These are phyloP conservation scores for Camptophora hylomeconis DNA, from an alignment of 2,329 filamentous ascomycete species.

Conservation along the genomic window DNA sequence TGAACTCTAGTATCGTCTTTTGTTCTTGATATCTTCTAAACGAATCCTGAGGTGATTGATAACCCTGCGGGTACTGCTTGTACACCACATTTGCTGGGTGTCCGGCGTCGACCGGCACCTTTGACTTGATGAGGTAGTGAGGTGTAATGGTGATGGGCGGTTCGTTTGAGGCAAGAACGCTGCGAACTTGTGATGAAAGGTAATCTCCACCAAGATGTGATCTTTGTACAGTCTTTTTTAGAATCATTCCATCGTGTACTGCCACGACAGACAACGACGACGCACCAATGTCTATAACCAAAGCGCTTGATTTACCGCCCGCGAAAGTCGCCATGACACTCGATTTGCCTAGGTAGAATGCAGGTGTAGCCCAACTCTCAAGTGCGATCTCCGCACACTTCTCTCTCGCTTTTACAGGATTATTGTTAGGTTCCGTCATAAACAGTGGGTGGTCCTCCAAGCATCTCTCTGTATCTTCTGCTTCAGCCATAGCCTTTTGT, in stretches of 20 bases:
- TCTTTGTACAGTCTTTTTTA: constrained; percentile 78
- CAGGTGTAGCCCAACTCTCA: constrained; percentile 90
- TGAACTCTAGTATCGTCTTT: constrained; percentile 86
- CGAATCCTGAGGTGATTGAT: constrained; percentile 47
- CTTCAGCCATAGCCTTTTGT: constrained; percentile 47
- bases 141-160: constrained; percentile 64
- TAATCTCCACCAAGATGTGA: constrained; percentile 81
- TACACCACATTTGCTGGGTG: constrained; percentile 61
- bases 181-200: constrained; percentile 76
- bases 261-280: constrained; percentile 80
- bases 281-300: constrained; percentile 85
- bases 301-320: constrained; percentile 79
- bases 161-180: constrained; percentile 55
- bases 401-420: constrained; percentile 72
- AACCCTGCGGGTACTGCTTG: constrained; percentile 54
- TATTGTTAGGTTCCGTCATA: constrained; percentile 92
- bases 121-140: constrained; percentile 76
- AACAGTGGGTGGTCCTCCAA: constrained; percentile 81
- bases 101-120: constrained; percentile 77
- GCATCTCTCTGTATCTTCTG: constrained; percentile 57
- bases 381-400: constrained; percentile 93
- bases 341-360: constrained; percentile 83
- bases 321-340: constrained; percentile 86
- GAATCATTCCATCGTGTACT: constrained; percentile 84
- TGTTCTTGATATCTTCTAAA: constrained; percentile 83